Evolutionary conservation across 2,329 filamentous ascomycete genomes (phyloP).

Genomic region (Capronia epimyces): DNA sequence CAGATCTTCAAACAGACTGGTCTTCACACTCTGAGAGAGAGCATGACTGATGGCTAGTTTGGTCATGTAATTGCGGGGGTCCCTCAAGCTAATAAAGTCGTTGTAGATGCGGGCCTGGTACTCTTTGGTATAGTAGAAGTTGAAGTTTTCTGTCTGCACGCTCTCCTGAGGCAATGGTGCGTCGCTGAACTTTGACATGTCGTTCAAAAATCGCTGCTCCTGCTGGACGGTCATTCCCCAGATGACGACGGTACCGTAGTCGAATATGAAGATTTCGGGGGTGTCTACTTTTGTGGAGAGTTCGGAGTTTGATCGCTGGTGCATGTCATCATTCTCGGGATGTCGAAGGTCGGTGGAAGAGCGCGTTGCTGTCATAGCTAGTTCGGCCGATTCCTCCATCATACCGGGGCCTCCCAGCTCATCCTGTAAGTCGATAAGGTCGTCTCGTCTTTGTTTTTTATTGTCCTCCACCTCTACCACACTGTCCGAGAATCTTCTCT

Average conservation of each 20-base stretch:
- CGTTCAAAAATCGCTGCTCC: constrained; percentile 85
- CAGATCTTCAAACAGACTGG: constrained; percentile 90
- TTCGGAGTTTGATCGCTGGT: constrained; percentile 46
- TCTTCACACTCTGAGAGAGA: constrained; percentile 93
- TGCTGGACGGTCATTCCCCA: constrained; percentile 95
- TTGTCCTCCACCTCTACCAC: constrained; percentile 62
- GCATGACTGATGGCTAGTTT: constrained; percentile 96
- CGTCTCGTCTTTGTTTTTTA: constrained; percentile 52
- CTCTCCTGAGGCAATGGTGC: constrained; percentile 85
- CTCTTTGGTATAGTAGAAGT: constrained; percentile 97
- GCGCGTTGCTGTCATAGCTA: constrained; percentile 15
- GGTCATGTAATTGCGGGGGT: constrained; percentile 96
- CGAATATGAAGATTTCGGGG: constrained; percentile 91
- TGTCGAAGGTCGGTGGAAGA: constrained; percentile 18
- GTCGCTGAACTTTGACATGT: constrained; percentile 87
- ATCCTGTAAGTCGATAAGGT: constrained; percentile 58
- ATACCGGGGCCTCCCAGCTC: constrained; percentile 32
- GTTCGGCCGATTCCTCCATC: constrained; percentile 18
- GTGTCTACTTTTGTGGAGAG: constrained; percentile 86
- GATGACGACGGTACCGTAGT: constrained; percentile 95
- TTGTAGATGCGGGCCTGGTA: constrained; percentile 99
- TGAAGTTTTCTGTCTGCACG: constrained; percentile 94
- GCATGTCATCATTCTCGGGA: constrained; percentile 32
- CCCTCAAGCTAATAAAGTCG: constrained; percentile 91
- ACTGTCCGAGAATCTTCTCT: constrained; percentile 53